A percentile compares a stretch with the other conserved stretches of the same genome.
Conservation (phyloP, 2,329 filamentous ascomycete genomes). For the Aaosphaeria arxii region DNA sequence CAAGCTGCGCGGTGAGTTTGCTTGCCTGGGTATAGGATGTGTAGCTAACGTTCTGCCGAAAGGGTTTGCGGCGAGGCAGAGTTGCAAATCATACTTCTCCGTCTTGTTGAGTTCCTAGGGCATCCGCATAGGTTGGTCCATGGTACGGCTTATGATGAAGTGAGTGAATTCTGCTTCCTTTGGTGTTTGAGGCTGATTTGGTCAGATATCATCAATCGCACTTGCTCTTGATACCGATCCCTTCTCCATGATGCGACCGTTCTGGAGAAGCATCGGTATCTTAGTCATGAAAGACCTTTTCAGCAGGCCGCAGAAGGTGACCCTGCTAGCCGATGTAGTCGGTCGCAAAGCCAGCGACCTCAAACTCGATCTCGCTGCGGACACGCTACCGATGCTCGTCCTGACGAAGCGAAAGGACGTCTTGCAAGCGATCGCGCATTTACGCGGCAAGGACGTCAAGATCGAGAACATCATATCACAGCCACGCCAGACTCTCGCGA, state of each 20-base stretch:
- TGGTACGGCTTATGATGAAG: constrained; percentile 79
- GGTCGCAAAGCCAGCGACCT: constrained; percentile 73
- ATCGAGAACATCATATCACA: constrained; percentile 62
- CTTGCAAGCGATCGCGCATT: constrained; percentile 76
- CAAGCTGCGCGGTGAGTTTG: constrained; percentile 65
- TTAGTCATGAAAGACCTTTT: constrained; percentile 79
- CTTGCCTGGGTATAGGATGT: background rate
- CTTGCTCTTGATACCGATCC: constrained; percentile 61
- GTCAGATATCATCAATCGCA: constrained; percentile 67
- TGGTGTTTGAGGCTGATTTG: constrained; percentile 1
- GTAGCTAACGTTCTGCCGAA: background rate
- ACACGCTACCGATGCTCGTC: constrained; percentile 84
- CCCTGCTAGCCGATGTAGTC: constrained; percentile 76
- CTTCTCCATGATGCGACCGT: constrained; percentile 73
- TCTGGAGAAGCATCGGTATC: constrained; percentile 83
- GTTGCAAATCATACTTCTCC: constrained; percentile 79
- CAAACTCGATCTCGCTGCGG: constrained; percentile 70
- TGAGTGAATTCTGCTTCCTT: constrained; percentile 25
- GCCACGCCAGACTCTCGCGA: constrained; percentile 54
- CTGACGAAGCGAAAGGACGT: constrained; percentile 73
- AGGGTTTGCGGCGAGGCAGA: constrained; percentile 75
- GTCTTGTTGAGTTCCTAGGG: constrained; percentile 82
- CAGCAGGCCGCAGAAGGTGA: constrained; percentile 75
- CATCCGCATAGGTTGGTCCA: constrained; percentile 77
- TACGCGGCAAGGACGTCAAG: constrained; percentile 46